Evolutionary conservation across 108 stramenopile species (phyloP).

Genomic region (Skeletonema costatum): DNA sequence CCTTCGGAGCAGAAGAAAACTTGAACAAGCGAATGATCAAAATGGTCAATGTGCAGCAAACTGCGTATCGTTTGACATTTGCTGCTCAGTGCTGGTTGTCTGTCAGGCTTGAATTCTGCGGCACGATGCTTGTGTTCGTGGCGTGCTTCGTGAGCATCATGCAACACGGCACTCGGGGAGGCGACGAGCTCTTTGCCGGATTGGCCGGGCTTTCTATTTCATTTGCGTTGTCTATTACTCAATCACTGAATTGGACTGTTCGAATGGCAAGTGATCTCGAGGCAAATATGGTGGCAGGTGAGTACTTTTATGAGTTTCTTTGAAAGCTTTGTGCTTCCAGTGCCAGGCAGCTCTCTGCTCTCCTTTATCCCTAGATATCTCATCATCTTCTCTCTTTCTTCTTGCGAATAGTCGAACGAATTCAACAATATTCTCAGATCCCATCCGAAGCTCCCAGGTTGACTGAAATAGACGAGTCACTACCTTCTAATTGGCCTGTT

Average conservation of each 20-base stretch:
- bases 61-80: constrained; percentile 85
- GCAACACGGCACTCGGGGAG: constrained; percentile 13
- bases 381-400: no score
- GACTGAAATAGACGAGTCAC: constrained; percentile 38
- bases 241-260: constrained; percentile 92
- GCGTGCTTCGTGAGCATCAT: constrained; percentile 71
- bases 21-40: constrained; percentile 66
- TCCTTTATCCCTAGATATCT: no score
- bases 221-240: constrained; percentile 89
- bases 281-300: constrained; percentile 82
- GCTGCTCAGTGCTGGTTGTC: constrained; percentile 96
- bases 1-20: constrained; percentile 78
- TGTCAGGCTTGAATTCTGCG: constrained; percentile 89
- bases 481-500: constrained; percentile 68
- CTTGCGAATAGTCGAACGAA: constrained; percentile 66
- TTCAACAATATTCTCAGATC: constrained; percentile 74
- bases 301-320: no score
- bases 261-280: constrained; percentile 93
- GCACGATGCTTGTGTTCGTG: constrained; percentile 70
- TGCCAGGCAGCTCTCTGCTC: no score
- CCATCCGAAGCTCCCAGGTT: constrained; percentile 60
- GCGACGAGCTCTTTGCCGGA: constrained; percentile 78
- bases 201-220: constrained; percentile 93
- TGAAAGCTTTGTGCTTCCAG: no score
- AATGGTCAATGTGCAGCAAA: constrained; percentile 79